phyloP scores from a whole-genome alignment of 306 rosid genomes.

The Prunus campanulata region DNA sequence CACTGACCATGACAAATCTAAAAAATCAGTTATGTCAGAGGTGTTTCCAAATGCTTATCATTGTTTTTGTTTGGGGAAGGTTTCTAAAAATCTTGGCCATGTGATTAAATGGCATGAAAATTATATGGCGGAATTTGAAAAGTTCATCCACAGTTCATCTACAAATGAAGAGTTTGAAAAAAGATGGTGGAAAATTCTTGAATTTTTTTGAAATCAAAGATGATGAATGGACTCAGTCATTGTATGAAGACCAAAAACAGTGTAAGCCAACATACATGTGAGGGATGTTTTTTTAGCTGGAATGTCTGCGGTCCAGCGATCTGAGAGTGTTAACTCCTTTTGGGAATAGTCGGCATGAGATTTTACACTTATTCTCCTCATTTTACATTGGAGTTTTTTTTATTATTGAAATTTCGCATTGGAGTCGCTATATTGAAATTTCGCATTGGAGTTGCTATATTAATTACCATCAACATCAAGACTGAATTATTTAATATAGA shows the following conservation, averaged over 20 bases:
- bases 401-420: no score
- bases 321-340: constrained; percentile 89
- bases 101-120: constrained; percentile 64
- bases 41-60: constrained; percentile 52
- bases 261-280: constrained; percentile 72
- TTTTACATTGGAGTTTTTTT: no score
- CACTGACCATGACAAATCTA: constrained; percentile 72
- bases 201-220: constrained; percentile 57
- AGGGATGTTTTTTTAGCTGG: constrained; percentile 77
- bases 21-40: constrained; percentile 66
- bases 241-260: constrained; percentile 72
- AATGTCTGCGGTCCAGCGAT: constrained; percentile 76
- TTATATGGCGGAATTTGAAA: constrained; percentile 76
- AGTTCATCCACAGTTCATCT: constrained; percentile 78
- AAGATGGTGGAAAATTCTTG: constrained; percentile 78
- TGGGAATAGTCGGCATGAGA: not conserved
- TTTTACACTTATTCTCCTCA: no score
- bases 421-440: no score
- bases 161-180: constrained; percentile 79
- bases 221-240: constrained; percentile 68
- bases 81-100: constrained; percentile 18
- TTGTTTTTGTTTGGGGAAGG: no score
- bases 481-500: no score
- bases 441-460: no score
- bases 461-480: no score